phyloP scores from a whole-genome alignment of 305 asterid genomes.

The Solanum hybrid region DNA sequence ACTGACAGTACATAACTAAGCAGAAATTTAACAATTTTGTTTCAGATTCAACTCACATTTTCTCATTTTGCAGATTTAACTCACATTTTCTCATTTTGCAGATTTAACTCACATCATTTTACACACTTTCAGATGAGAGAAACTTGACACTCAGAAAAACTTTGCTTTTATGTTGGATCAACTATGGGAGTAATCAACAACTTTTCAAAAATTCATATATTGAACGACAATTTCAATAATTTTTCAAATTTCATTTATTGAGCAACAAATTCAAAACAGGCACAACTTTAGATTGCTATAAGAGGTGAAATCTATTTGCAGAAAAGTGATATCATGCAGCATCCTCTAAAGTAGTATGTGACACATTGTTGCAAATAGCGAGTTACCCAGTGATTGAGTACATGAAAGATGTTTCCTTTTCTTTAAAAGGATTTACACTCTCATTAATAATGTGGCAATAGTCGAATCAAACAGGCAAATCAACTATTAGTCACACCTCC shows the following conservation, averaged over 20 bases:
- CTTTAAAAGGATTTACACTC: neutral
- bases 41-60: neutral
- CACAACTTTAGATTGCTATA: neutral
- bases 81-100: too few relatives aligned
- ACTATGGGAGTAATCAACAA: neutral
- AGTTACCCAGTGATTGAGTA: neutral
- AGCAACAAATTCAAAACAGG: neutral
- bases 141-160: neutral
- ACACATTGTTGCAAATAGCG: neutral
- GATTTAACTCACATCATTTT: neutral
- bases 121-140: neutral
- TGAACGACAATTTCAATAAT: neutral
- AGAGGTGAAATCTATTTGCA: neutral
- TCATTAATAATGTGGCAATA: neutral
- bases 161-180: neutral
- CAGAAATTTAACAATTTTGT: neutral
- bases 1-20: neutral
- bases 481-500: neutral
- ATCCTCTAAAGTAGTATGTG: neutral
- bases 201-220: too few relatives aligned
- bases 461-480: neutral
- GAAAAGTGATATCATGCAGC: neutral
- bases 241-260: neutral
- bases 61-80: neutral
- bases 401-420: neutral